Evolutionary conservation across 495 filamentous ascomycete genomes (phyloP), one percentile per base, ranked within the genome.

Genomic region (Umbilicaria muhlenbergii): DNA sequence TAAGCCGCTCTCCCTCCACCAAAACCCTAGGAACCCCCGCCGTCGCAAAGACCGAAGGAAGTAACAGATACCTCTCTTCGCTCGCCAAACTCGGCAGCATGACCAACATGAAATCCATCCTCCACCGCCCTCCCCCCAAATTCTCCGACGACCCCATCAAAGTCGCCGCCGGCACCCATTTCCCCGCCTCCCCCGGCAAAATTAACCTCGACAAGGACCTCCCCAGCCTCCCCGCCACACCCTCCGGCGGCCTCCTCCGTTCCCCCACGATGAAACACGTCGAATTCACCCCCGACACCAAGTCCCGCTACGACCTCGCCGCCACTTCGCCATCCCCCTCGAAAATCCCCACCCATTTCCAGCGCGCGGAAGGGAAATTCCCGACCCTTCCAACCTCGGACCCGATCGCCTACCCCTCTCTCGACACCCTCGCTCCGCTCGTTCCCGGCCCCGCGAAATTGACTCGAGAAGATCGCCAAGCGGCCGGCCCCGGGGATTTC

Each of bases 71-170:
- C 18, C 36, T 50, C 5, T 47, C 48, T 11, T 57, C 49, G 3
- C 35, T 53, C 11, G 42, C 53, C 36, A 46, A 35, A 11, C 48
- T 56, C 17, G 41, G 53, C 18, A 53, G 40, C 18, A 61, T 81
- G 35, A 77, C 48, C 32, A 60, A 64, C 32, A 61, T 81, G 35
- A 77, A 73, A 50, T 79, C 75, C 5, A 82, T 81, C 40, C 69
- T 81, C 21, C 74, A 74, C 48, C 64, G 64, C 34, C 73, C 66
- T 17, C 68, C 72, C 50, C 73, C 71, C n/a, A 60, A 75, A 32
- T 79, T 75, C 58, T 78, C 73, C 7, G 62, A 67, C 35, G 73
- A 81, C 49, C 74, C 73, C 5, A 36, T 61, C 24, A 78, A 79
- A 54, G 65, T 76, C 17, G 76, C 76, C 12, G 68, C 74, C 19